Conservation (phyloP, 2,329 filamentous ascomycete species). For the Fusarium sp. region DNA sequence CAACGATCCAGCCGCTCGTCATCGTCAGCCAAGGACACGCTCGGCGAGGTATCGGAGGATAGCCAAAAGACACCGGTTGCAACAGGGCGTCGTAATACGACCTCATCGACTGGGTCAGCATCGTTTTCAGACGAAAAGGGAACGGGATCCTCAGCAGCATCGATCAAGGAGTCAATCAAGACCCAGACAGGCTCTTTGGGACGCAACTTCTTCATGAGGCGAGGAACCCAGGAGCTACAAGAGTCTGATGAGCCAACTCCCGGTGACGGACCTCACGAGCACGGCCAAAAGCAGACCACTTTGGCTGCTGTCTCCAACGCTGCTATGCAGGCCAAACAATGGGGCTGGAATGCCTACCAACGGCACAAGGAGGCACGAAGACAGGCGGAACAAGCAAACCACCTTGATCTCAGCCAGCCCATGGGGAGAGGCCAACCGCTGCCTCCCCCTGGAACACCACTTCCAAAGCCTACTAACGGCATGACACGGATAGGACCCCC, state of each 20-base stretch:
- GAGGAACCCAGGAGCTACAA: slow-evolving; percentile 52
- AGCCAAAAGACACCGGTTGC: slow-evolving; percentile 43
- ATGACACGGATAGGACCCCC: slow-evolving; percentile 66
- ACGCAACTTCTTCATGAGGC: slow-evolving; percentile 55
- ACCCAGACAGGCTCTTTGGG: slow-evolving; percentile 54
- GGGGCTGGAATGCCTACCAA: slow-evolving; percentile 69
- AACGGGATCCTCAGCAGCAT: slow-evolving; percentile 47
- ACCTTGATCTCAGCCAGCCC: slow-evolving; percentile 69
- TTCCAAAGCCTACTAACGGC: slow-evolving; percentile 74
- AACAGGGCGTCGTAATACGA: slow-evolving; percentile 51
- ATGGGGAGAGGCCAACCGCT: slow-evolving; percentile 87
- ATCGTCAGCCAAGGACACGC: slow-evolving; percentile 56
- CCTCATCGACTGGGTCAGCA: slow-evolving; percentile 51
- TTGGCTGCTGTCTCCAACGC: slow-evolving; percentile 67
- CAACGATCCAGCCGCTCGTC: slow-evolving; percentile 62
- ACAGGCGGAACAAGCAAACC: slow-evolving; percentile 46
- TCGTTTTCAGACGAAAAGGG: slow-evolving; percentile 42
- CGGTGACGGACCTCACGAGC: slow-evolving; percentile 42
- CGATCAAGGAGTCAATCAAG: slow-evolving; percentile 52
- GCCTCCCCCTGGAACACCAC: slow-evolving; percentile 82
- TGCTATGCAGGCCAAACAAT: slow-evolving; percentile 67
- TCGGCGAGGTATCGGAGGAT: slow-evolving; percentile 51
- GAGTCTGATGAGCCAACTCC: slow-evolving; percentile 49
- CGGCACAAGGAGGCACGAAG: slow-evolving; percentile 59
- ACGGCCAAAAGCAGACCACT: slow-evolving; percentile 53